phyloP scores from a whole-genome alignment of 2,329 filamentous ascomycete species.

The Ophiostoma quercus region DNA sequence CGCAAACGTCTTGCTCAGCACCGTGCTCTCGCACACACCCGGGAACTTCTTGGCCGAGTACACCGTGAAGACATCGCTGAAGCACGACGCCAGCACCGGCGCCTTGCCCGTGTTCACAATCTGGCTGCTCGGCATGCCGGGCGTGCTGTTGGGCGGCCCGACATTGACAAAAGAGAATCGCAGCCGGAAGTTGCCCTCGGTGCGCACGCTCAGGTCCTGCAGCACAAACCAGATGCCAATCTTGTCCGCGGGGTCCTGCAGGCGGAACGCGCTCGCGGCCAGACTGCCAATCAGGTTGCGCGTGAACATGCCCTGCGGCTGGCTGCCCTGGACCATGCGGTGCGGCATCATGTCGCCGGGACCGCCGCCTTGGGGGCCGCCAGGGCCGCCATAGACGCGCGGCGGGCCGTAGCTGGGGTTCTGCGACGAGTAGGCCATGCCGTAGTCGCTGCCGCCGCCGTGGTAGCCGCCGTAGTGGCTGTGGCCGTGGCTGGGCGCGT shows the following conservation, averaged over 20 bases:
- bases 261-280: conserved; percentile 78
- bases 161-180: conserved; percentile 80
- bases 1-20: conserved; percentile 87
- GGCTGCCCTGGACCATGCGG: conserved; percentile 40
- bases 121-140: conserved; percentile 34
- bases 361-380: conserved; percentile 21
- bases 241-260: conserved; percentile 72
- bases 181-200: conserved; percentile 82
- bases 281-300: conserved; percentile 91
- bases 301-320: conserved; percentile 80
- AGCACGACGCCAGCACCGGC: conserved; percentile 77
- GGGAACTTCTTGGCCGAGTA: conserved; percentile 98
- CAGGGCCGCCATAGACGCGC: conserved; percentile 31
- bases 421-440: conserved; percentile 26
- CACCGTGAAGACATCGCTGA: conserved; percentile 85
- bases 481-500: conserved; percentile 31
- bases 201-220: conserved; percentile 89
- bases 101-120: conserved; percentile 69
- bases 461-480: conserved; percentile 33
- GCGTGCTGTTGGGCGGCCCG: conserved; percentile 44
- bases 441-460: conserved; percentile 27
- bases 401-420: conserved; percentile 31
- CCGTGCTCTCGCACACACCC: conserved; percentile 89
- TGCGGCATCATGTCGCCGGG: conserved; percentile 35
- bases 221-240: conserved; percentile 95